Base-by-base conservation (phyloP, 208 protist genomes). In the Leishmania mexicana region DNA sequence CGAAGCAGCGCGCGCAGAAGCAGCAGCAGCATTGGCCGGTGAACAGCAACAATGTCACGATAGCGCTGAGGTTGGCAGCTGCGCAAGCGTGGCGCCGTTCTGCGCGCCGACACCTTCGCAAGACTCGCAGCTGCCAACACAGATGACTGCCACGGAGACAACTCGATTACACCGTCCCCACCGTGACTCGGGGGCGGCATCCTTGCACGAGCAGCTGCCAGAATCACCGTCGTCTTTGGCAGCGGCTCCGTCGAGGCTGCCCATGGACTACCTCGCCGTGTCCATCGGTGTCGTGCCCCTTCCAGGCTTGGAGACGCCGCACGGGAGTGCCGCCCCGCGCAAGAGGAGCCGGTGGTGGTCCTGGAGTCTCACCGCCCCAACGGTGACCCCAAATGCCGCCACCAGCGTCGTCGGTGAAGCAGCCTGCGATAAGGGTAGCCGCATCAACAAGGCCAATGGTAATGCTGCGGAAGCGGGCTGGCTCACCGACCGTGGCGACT, bases 261-360 rank as follows among this genome's bases (percentile, higher is more conserved):
- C 76, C 10, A 64, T 45, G 40, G 74, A 45, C 54, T 5, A 60
- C 19, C 51, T 93, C 31, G 80, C 83, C 19, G 75, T 95, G 4
- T 85, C 83, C 38, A 79, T 95, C 42, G 91, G 91, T 40, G 91
- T 95, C 1, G 89, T 89, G 42, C 89, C 87, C 40, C 81, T 91
- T 49, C 88, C 88, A 31, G 81, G 71, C n/a, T n/a, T 7, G 2
- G 47, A 4, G 11, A 31, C 6, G n/a, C 17, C 49, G 6, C 31
- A 11, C 21, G 72, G 19, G 13, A 24, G 10, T 38, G 17, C 47
- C 17, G 49, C 49, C 45, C 17, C 31, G 31, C 31, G 72, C 31
- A 45, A 60, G 72, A 54, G 47, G 2, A 60, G 24, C 19, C 57
- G 53, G 21, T 78, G 74, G 57, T 78, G 74, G 74, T 57, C 74